These are phyloP conservation scores for Helichrysum umbraculigerum DNA, from an alignment of 129 eudicot species.

Conservation along the genomic window DNA sequence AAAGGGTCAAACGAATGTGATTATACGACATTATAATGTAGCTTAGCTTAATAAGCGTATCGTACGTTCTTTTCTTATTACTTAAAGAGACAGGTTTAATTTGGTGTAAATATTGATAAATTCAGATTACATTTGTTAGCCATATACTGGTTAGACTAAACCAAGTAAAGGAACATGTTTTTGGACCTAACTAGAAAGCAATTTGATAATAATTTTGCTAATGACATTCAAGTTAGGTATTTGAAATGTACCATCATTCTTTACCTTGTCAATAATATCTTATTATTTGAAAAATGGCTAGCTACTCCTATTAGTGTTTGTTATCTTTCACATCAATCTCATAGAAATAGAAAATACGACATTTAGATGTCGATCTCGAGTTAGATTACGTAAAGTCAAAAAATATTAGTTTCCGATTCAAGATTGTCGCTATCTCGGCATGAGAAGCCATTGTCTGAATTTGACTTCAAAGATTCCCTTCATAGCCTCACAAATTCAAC, in stretches of 20 bases:
- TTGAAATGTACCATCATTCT: not conserved
- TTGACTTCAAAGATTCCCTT: constrained; percentile 7
- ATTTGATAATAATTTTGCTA: too few relatives aligned
- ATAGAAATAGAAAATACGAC: too few relatives aligned
- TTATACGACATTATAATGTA: not conserved
- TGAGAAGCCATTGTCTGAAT: constrained; percentile 8
- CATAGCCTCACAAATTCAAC: constrained; percentile 6
- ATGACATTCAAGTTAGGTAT: not conserved
- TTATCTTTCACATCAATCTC: too few relatives aligned
- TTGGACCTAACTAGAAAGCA: too few relatives aligned
- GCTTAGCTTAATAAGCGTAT: not conserved
- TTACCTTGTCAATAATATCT: not conserved
- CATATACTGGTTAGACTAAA: not conserved
- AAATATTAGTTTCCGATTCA: not conserved
- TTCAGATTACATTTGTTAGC: not conserved
- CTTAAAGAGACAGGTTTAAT: too few relatives aligned
- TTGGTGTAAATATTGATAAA: not conserved
- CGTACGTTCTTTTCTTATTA: too few relatives aligned
- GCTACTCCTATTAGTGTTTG: not conserved
- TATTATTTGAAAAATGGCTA: too few relatives aligned
- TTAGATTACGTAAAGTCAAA: too few relatives aligned
- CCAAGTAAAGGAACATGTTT: too few relatives aligned
- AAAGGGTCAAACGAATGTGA: not conserved
- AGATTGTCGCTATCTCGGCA: not conserved
- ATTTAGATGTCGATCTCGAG: too few relatives aligned